phyloP scores from a whole-genome alignment of 2,329 filamentous ascomycete genomes.

The Ustilaginoidea virens region DNA sequence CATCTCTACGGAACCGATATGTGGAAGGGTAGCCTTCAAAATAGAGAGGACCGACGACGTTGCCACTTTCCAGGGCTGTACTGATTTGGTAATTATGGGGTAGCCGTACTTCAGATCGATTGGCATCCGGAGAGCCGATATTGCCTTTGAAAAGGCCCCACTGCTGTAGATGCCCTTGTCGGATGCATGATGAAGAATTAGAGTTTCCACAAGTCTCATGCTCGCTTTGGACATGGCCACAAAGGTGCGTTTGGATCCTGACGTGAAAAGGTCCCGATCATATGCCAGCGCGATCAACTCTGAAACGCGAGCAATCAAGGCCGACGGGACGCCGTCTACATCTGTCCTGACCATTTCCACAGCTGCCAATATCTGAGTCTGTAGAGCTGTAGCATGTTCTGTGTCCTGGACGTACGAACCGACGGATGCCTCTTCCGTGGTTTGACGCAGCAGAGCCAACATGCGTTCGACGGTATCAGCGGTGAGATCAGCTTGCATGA shows the following conservation, averaged over 20 bases:
- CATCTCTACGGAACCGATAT: slow-evolving; percentile 34
- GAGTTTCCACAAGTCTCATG: slow-evolving; percentile 51
- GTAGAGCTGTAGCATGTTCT: slow-evolving; percentile 58
- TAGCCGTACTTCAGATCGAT: slow-evolving; percentile 73
- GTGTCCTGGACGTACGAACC: slow-evolving; percentile 56
- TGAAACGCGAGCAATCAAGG: slow-evolving; percentile 53
- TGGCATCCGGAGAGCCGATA: slow-evolving; percentile 53
- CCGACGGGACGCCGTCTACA: slow-evolving; percentile 45
- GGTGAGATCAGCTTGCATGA: slow-evolving; percentile 50
- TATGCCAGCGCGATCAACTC: slow-evolving; percentile 61
- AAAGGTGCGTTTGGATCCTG: slow-evolving; percentile 52
- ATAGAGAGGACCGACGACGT: slow-evolving; percentile 57
- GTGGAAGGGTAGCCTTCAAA: slow-evolving; percentile 48
- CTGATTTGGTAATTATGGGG: slow-evolving; percentile 51
- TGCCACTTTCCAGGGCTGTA: slow-evolving; percentile 65
- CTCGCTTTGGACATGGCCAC: slow-evolving; percentile 76
- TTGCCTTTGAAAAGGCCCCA: slow-evolving; percentile 46
- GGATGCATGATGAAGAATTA: slow-evolving; percentile 42
- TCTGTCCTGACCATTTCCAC: slow-evolving; percentile 54
- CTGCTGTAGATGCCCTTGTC: slow-evolving; percentile 55
- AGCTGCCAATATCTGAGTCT: slow-evolving; percentile 52
- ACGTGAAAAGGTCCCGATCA: slow-evolving; percentile 19
- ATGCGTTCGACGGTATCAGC: slow-evolving; percentile 50
- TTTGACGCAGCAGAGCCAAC: slow-evolving; percentile 52
- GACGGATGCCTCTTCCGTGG: slow-evolving; percentile 54